Evolutionary conservation across 495 filamentous ascomycete genomes (phyloP).

Genomic region (Aspergillus diversus): DNA sequence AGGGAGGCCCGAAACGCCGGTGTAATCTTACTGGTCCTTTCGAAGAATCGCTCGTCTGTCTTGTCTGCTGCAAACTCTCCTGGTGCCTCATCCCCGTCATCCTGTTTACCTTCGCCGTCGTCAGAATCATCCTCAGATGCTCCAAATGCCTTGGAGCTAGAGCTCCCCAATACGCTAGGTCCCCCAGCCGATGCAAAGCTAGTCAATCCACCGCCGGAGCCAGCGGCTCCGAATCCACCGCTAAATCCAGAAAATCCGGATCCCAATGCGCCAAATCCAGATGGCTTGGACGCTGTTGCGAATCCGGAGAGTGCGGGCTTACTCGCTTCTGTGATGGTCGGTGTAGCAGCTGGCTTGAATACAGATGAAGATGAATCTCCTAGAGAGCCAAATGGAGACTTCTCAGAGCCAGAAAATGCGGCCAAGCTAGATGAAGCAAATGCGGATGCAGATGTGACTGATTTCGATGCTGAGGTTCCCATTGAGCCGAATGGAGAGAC

Average conservation of each 20-base stretch:
- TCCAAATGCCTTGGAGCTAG: constrained; percentile 71
- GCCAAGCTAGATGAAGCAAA: constrained; percentile 58
- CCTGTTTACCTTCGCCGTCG: constrained; percentile 54
- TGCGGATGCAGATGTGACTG: constrained; percentile 49
- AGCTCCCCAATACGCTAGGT: constrained; percentile 53
- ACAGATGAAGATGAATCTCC: constrained; percentile 45
- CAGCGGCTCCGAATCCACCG: constrained; percentile 54
- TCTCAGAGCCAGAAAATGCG: constrained; percentile 54
- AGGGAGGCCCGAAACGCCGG: background rate
- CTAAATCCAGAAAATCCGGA: constrained; percentile 57
- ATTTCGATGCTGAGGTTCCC: constrained; percentile 31
- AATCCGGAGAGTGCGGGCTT: constrained; percentile 38
- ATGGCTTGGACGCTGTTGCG: constrained; percentile 31
- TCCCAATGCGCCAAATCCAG: constrained; percentile 41
- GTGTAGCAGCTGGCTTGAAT: constrained; percentile 37
- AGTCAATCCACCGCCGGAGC: constrained; percentile 55
- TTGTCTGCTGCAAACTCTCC: constrained; percentile 55
- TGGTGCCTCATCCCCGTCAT: constrained; percentile 49
- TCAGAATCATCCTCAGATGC: constrained; percentile 64
- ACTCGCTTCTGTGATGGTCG: constrained; percentile 21
- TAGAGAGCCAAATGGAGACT: constrained; percentile 61
- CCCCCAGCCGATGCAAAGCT: constrained; percentile 71
- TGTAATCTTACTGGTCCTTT: constrained; percentile 65
- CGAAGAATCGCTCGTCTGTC: constrained; percentile 68
- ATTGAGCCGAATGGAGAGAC: constrained; percentile 54